Percentiles rank a stretch among this genome's conserved stretches.
phyloP scores from a whole-genome alignment of 768 basidiomycete genomes.

The Paxillus ammoniavirescens region DNA sequence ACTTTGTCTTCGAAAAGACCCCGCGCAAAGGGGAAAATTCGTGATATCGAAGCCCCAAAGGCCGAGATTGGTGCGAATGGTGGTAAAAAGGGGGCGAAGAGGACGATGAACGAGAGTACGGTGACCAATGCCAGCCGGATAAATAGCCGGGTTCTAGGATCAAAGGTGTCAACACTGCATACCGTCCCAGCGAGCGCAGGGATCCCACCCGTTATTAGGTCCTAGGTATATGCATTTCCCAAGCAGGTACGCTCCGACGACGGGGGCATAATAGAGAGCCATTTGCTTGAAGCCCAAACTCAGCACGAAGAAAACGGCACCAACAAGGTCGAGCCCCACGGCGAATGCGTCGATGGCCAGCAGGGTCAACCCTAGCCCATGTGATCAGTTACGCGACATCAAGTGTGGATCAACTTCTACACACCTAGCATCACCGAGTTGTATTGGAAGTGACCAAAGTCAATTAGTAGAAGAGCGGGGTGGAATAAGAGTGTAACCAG shows the following conservation, averaged over 20 bases:
- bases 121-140: constrained; percentile 65
- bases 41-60: constrained; percentile 63
- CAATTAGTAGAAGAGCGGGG: constrained; percentile 80
- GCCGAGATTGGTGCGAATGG: constrained; percentile 52
- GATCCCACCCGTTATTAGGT: constrained; percentile 59
- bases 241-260: constrained; percentile 85
- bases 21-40: constrained; percentile 90
- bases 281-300: constrained; percentile 94
- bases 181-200: neutral
- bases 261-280: constrained; percentile 92
- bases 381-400: neutral
- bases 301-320: constrained; percentile 78
- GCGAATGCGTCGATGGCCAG: constrained; percentile 71
- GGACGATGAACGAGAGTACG: constrained; percentile 54
- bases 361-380: constrained; percentile 58
- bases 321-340: constrained; percentile 64
- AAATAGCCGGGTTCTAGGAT: constrained; percentile 50
- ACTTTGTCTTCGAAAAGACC: constrained; percentile 96
- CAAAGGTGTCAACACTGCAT: constrained; percentile 1
- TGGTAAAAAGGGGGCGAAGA: constrained; percentile 81
- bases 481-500: constrained; percentile 74
- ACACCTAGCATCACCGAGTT: constrained; percentile 91
- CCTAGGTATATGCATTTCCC: constrained; percentile 89
- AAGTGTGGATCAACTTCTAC: constrained; percentile 15
- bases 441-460: constrained; percentile 95